phyloP scores from a whole-genome alignment of 2,329 filamentous ascomycete genomes.

The Nigrospora oryzae region DNA sequence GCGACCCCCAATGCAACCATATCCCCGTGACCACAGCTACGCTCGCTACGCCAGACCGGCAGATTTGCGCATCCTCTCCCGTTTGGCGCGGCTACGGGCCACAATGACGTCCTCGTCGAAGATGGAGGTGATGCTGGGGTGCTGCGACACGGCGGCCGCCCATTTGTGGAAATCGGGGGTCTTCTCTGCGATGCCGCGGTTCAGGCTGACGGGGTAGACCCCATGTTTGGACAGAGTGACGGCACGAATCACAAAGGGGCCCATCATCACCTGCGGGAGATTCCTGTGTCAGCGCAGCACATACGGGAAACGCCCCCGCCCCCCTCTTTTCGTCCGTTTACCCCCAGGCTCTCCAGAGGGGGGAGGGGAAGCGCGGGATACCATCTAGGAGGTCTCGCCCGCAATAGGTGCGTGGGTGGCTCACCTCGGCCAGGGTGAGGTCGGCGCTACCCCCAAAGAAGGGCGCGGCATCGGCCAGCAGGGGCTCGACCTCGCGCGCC shows the following conservation, averaged over 20 bases:
- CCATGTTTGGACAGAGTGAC: slow-evolving; percentile 5
- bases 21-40: neutral
- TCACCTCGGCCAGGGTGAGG: slow-evolving; percentile 7
- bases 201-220: slow-evolving; percentile 3
- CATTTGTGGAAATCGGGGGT: slow-evolving; percentile 7
- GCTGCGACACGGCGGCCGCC: slow-evolving; percentile 4
- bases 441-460: slow-evolving; percentile 5
- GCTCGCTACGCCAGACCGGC: slow-evolving; percentile 1
- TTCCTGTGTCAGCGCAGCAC: no score
- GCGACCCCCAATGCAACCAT: no score
- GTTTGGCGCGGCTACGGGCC: slow-evolving; percentile 3
- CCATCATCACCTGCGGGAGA: slow-evolving; percentile 1
- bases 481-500: slow-evolving; percentile 5
- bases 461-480: slow-evolving; percentile 4
- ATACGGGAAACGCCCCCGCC: neutral
- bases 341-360: neutral
- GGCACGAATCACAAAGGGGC: slow-evolving; percentile 5
- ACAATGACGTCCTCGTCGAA: slow-evolving; percentile 7
- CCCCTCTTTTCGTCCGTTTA: neutral
- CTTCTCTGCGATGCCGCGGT: slow-evolving; percentile 1
- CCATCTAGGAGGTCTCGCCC: no score
- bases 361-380: no score
- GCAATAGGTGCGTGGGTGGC: neutral
- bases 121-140: slow-evolving; percentile 4
- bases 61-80: slow-evolving; percentile 4